Base-by-base conservation (phyloP, 2,329 filamentous ascomycete genomes). In the Byssochlamys sp. region DNA sequence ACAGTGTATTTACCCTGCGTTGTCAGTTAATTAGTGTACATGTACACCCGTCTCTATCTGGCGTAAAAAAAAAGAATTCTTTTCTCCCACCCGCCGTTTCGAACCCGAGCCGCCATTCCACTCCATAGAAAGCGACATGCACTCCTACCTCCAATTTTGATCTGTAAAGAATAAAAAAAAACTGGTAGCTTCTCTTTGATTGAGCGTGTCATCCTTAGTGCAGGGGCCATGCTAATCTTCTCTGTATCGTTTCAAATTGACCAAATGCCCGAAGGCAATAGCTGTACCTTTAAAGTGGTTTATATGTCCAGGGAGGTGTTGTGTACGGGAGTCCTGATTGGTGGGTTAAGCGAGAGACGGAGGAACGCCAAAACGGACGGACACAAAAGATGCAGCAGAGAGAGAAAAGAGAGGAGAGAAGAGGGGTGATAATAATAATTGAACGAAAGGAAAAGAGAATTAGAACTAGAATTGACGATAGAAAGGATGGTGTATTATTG, bases 191-290 rank as follows among this genome's bases (percentile, higher is more conserved):
- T 86, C 85, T 87, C 85, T 88, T 87, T 87, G 84, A 84, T 85
- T 84, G 80, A 87, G 85, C 85, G 86, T 91, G 88, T 91, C 89
- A 92, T 91, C 89, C 89, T 92, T 92, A 91, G 89, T 84, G 82
- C 82, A 84, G 82, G 82, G 86, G 85, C 85, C 85, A 88, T 88
- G 86, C 86, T 88, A 88, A 86, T 86, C 82, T 86, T 86, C 84
- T 86, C 83, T 86, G 81, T 84, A 83, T 83, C 80, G 80, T 82
- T 83, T 81, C 80, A 82, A 84, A 80, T 81, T 83, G 80, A 83
- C 81, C 80, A 82, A 80, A 81, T 81, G 76, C 73, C 75, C 74
- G 69, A 75, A 77, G 73, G 75, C 72, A 68, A 50, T 53, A 28
- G 35, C 0, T 6, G 0, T 0, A 0, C 6, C 49, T 24, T 66